Base-by-base conservation (phyloP, 192 early-diverging fungal species). In the Umbelopsis vinacea region DNA sequence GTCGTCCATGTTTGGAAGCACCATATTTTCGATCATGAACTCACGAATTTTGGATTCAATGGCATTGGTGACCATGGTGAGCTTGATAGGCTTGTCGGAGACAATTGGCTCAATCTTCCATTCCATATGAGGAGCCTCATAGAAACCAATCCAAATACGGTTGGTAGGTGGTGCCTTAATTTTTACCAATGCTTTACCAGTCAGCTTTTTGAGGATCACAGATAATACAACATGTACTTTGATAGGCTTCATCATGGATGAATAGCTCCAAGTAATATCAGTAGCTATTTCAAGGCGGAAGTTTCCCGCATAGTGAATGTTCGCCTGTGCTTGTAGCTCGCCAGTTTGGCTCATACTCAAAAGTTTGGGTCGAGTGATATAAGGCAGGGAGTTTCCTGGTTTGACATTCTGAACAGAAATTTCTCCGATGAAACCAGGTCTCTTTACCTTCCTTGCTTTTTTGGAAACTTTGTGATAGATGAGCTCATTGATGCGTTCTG, bases 1-100 rank as follows among this genome's bases (percentile, higher is more conserved):
- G 71, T 96, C 92, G 72, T 97, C 95, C 89, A 97, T 91, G 67
- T 95, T 91, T 6, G 95, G 95, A 67, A 95, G 77, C 12, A 97
- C 90, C 71, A 97, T 80, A 21, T 87, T 89, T 71, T 89, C 89
- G 5, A 89, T 84, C 38, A 97, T 82, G 29, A 92, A 89, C 40
- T 95, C 92, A 74, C 92, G 89, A 69, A 97, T 89, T 68, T 93
- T 87, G 73, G 89, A 85, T 75, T 95, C 93, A 66, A 97, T 94
- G 8, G 92, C 91, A 72, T 92, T 90, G 54, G 91, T 90, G n/a
- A 97, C 89, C 69, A 90, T 78, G 7, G 85, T 85, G 15, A 94
- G 87, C 70, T 86, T 89, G 52, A 97, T 88, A 68, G 94, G 87
- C 77, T 92, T 92, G 71, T 95, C 92, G 50, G 90, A 92, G 22